phyloP scores from a whole-genome alignment of 257 asterid species.

The Solanum lycopersicoides region DNA sequence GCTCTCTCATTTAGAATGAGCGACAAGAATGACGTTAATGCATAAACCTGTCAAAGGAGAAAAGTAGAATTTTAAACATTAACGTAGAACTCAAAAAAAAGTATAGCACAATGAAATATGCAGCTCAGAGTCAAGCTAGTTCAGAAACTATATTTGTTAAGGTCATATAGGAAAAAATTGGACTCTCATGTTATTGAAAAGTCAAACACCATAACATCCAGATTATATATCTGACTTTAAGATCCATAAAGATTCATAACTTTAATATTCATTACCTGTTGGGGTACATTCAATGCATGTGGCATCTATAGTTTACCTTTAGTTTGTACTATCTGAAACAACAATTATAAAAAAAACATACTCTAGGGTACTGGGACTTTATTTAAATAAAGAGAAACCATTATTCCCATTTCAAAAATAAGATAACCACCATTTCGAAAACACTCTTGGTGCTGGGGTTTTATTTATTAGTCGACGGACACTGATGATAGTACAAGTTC shows the following conservation, averaged over 20 bases:
- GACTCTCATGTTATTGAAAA: neutral
- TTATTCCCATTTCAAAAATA: neutral
- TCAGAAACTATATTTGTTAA: neutral
- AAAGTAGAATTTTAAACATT: conserved; percentile 1
- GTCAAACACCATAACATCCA: neutral
- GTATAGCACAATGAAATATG: neutral
- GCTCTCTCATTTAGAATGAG: conserved; percentile 58
- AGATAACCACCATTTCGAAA: neutral
- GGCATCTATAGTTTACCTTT: neutral
- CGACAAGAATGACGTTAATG: conserved; percentile 86
- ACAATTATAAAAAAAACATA: neutral
- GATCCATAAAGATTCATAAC: neutral
- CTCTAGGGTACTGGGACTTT: neutral
- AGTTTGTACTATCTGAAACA: neutral
- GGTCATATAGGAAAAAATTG: neutral
- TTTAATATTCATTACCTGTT: neutral
- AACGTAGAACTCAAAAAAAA: neutral
- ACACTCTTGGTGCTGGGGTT: neutral
- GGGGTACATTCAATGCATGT: neutral
- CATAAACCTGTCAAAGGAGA: conserved; percentile 65
- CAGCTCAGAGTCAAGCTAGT: neutral
- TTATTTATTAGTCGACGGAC: neutral
- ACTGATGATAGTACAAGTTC: neutral
- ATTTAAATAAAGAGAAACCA: neutral
- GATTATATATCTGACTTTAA: neutral